Evolutionary conservation across 192 early-diverging fungal genomes (phyloP).

Genomic region (Rhizophagus sp.): DNA sequence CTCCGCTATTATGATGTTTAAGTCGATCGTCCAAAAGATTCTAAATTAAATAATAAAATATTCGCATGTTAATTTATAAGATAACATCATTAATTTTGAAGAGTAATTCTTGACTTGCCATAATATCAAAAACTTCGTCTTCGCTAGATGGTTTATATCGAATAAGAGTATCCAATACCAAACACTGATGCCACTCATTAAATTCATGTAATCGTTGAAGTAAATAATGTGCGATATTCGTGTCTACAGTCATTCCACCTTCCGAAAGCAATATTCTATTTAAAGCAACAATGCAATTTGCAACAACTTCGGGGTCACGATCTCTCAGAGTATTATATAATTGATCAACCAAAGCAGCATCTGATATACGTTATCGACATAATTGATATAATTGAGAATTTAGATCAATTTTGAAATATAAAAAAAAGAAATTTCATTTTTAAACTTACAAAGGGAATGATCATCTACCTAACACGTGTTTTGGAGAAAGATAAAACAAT

Average conservation of each 20-base stretch:
- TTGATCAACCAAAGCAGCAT: constrained; percentile 39
- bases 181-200: constrained; percentile 36
- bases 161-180: constrained; percentile 36
- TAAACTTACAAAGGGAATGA: background rate
- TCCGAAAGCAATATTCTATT: constrained; percentile 39
- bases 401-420: background rate
- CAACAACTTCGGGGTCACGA: constrained; percentile 38
- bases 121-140: constrained; percentile 44
- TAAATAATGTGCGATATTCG: constrained; percentile 31
- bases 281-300: constrained; percentile 37
- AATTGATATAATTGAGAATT: background rate
- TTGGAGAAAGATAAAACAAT: constrained; percentile 38
- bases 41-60: constrained; percentile 30
- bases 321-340: constrained; percentile 38
- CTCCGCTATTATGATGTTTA: constrained; percentile 34
- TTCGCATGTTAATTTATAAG: background rate
- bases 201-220: constrained; percentile 39
- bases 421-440: background rate
- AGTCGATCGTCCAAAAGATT: constrained; percentile 42
- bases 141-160: constrained; percentile 38
- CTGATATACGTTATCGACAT: constrained; percentile 18
- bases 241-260: constrained; percentile 40
- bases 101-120: constrained; percentile 30
- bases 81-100: background rate
- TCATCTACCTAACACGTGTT: constrained; percentile 39